Percentiles rank a stretch among this genome's conserved stretches.
Conservation (phyloP, 768 basidiomycete genomes). For the Pseudohyphozyma bogoriensis region DNA sequence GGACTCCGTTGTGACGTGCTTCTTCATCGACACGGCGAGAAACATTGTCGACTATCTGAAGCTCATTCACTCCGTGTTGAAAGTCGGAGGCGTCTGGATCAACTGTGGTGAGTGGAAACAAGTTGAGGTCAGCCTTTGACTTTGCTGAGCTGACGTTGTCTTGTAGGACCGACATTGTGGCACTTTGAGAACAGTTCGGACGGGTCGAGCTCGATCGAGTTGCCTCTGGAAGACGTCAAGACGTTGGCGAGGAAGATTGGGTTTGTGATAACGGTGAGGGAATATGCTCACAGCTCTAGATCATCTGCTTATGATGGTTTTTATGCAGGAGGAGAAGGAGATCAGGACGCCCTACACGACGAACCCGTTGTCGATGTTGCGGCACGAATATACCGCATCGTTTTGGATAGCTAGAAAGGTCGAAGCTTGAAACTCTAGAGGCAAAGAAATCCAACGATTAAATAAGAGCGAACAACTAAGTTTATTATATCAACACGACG, state of each 20-base stretch:
- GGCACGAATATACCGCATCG: slow-evolving; percentile 69
- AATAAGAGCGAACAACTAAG: no score
- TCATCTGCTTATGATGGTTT: not conserved
- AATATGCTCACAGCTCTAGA: not conserved
- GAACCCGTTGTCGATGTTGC: slow-evolving; percentile 67
- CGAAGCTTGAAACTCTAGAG: not conserved
- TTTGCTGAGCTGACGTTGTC: not conserved
- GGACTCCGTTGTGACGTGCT: slow-evolving; percentile 86
- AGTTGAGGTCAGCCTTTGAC: not conserved
- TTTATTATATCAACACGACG: not conserved
- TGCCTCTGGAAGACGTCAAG: slow-evolving; percentile 83
- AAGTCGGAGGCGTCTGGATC: slow-evolving; percentile 82
- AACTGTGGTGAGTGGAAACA: slow-evolving; percentile 53
- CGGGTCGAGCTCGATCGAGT: slow-evolving; percentile 70
- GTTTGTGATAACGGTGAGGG: slow-evolving; percentile 64
- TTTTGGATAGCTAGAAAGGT: slow-evolving; percentile 53
- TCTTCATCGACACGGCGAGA: slow-evolving; percentile 94
- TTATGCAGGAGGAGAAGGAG: slow-evolving; percentile 61
- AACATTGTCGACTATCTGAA: slow-evolving; percentile 84
- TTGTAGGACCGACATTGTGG: slow-evolving; percentile 79
- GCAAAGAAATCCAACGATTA: not conserved
- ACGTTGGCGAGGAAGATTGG: slow-evolving; percentile 60
- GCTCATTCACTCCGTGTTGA: slow-evolving; percentile 71
- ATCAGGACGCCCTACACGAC: slow-evolving; percentile 80
- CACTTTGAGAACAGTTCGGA: slow-evolving; percentile 85